Percentiles rank a stretch among this genome's conserved stretches.
Conservation (phyloP, 108 stramenopile species). For the Skeletonema marinoi region DNA sequence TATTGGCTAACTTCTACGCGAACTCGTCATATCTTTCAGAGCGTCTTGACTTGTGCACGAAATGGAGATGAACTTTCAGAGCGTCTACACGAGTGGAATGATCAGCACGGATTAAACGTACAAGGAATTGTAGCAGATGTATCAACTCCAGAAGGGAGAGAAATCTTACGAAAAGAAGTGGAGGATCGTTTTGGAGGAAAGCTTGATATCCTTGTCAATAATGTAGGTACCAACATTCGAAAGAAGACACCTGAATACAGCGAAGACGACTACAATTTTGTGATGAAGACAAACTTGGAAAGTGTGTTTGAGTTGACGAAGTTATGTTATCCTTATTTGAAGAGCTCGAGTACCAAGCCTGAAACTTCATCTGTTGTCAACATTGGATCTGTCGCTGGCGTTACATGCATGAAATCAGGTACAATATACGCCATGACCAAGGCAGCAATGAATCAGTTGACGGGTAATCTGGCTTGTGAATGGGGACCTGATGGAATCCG, state of each 20-base stretch:
- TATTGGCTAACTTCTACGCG: not conserved
- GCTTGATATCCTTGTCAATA: constrained; percentile 94
- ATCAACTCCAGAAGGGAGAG: constrained; percentile 64
- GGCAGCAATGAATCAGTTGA: constrained; percentile 96
- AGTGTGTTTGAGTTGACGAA: constrained; percentile 78
- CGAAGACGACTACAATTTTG: constrained; percentile 73
- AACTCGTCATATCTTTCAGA: constrained; percentile 32
- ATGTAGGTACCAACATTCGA: constrained; percentile 95
- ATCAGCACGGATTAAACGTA: constrained; percentile 60
- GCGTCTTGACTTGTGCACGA: constrained; percentile 72
- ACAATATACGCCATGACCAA: constrained; percentile 85
- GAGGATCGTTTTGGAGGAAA: constrained; percentile 42
- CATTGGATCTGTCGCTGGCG: constrained; percentile 93
- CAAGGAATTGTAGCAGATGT: constrained; percentile 77
- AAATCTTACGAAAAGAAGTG: constrained; percentile 49
- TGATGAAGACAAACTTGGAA: constrained; percentile 89
- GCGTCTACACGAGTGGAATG: constrained; percentile 66
- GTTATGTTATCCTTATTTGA: constrained; percentile 66
- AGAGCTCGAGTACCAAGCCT: constrained; percentile 33
- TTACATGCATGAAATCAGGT: constrained; percentile 89
- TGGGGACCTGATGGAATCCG: constrained; percentile 86
- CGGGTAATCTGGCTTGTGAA: constrained; percentile 92
- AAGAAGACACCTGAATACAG: constrained; percentile 89
- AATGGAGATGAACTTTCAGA: constrained; percentile 64
- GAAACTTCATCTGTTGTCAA: constrained; percentile 85